Evolutionary conservation across 2,329 filamentous ascomycete genomes (phyloP), one percentile per base, ranked within the genome.

Genomic region (Epichloe festucae): DNA sequence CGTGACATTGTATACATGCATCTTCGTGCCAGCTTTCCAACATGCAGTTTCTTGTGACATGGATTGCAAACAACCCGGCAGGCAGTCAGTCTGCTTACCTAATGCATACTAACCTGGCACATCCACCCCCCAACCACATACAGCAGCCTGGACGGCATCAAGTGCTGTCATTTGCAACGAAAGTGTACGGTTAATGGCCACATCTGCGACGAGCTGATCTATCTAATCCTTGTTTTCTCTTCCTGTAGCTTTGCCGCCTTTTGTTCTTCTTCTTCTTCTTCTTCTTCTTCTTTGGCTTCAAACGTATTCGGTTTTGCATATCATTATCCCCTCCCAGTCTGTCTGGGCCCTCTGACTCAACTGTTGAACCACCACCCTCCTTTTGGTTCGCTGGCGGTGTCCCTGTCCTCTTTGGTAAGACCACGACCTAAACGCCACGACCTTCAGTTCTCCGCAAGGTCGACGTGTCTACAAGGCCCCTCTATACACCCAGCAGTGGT

Each of bases 91-190:
- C 45, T 57, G 59, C 56, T 62, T 60, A 62, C 49, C 50, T 60
- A 62, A 62, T 53, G 17, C 38, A 49, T 31, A 5, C 27, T 2
- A 8, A 3, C 51, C 46, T 21, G 10, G 31, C 60, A 58, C 60
- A 58, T 52, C 59, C 56, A 58, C 59, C 60, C 63, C 60, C 59
- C 62, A 61, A 60, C 4, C 34, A 38, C 19, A n/a, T 61, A 60
- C 53, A 60, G 55, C 46, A 54, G 53, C 57, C 48, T 34, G 6
- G 12, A 34, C 43, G 10, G 56, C 58, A 58, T 59, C 59, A 59
- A 60, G 59, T 58, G 58, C 55, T 60, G 61, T 58, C 61, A 64
- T 64, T 58, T 57, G 60, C 61, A 65, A 60, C 58, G 59, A 60
- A 55, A 52, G 49, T 38, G 40, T 53, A 21, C 21, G 40, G 43